phyloP scores from a whole-genome alignment of 106 monocot genomes.

The Xerophyta viscosa region DNA sequence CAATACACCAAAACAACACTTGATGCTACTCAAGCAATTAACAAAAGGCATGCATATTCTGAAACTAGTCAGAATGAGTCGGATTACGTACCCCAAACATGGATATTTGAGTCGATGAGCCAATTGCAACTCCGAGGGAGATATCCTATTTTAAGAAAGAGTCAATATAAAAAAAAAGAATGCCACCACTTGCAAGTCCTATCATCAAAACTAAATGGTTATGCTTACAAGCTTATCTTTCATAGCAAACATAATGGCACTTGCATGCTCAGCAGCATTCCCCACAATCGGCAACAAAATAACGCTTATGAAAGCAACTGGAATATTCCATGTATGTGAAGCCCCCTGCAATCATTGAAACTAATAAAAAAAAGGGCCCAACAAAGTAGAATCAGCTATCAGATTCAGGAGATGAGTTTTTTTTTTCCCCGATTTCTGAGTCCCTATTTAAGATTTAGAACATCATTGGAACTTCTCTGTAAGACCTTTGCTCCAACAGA shows the following conservation, averaged over 20 bases:
- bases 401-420: no score
- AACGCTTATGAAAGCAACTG: slow-evolving; percentile 70
- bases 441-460: no score
- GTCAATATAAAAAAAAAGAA: neutral
- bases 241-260: slow-evolving; percentile 74
- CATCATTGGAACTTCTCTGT: no score
- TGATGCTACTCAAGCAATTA: no score
- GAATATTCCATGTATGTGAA: slow-evolving; percentile 50
- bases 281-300: slow-evolving; percentile 74
- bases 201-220: neutral
- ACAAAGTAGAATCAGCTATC: no score
- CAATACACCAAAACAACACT: no score
- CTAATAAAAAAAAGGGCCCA: neutral
- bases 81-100: slow-evolving; percentile 63
- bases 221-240: slow-evolving; percentile 69
- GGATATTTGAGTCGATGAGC: slow-evolving; percentile 80
- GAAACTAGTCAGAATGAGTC: no score
- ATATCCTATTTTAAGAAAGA: slow-evolving; percentile 39
- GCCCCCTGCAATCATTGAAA: slow-evolving; percentile 39
- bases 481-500: no score
- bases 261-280: slow-evolving; percentile 79
- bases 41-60: no score
- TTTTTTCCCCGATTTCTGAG: no score
- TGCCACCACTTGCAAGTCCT: neutral
- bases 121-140: slow-evolving; percentile 75